Evolutionary conservation across 2,329 filamentous ascomycete species (phyloP), one percentile per base, ranked within the genome.

Genomic region (Nigrospora oryzae): DNA sequence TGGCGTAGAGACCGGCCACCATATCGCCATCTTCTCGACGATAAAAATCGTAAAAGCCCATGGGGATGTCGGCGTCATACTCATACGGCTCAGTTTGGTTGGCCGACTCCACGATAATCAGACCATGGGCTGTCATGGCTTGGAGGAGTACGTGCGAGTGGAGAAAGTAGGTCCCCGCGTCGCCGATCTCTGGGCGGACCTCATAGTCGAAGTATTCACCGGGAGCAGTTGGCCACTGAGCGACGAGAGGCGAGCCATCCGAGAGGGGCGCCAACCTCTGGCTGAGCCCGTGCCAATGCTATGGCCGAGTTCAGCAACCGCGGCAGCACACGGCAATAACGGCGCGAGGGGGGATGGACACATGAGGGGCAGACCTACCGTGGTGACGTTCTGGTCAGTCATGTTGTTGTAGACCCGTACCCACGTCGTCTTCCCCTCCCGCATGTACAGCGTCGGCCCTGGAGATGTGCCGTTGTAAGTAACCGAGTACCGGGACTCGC

Each of bases 281-380:
- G 14, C 70, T 73, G 10, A 86, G 66, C 12, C 82, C 82, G 60
- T 85, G 81, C 81, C 81, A 85, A 55, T 85, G 81, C 75, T 83
- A 42, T 36, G 46, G 16, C 36, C 14, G 34, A 17, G 7, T 44
- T 38, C 11, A 40, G 31, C 28, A 31, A 40, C 14, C 16, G 14
- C 8, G 10, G 23, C 23, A 28, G 23, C 7, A 28, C 8, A 10
- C n/a, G 16, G 35, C 12, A 6, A n/a, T n/a, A 5, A 23, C 14
- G 14, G 23, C 4, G 23, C 5, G 23, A 10, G 23, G 8, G 23
- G 23, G 8, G 23, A 28, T 5, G 5, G 8, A 10, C 5, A 7
- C 5, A 2, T 10, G 5, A 10, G 23, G 23, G 10, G 23, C 23
- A 10, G 5, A 56, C 62, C 45, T 63, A 77, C 74, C 53, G 79